Evolutionary conservation across 2,329 filamentous ascomycete species (phyloP).

Genomic region (Phaeoacremonium minimum): DNA sequence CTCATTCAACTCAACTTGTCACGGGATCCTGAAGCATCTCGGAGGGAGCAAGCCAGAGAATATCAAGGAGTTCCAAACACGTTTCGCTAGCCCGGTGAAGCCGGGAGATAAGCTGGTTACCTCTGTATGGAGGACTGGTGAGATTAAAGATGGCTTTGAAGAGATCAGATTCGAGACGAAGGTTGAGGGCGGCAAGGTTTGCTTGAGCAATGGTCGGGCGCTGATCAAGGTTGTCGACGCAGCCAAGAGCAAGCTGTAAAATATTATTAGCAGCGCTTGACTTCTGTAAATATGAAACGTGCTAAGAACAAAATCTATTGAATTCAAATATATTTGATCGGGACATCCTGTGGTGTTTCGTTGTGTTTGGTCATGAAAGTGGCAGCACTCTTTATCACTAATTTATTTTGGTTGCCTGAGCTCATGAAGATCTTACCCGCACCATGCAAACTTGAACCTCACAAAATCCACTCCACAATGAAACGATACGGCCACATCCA

Average conservation of each 20-base stretch:
- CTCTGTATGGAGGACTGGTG: constrained; percentile 75
- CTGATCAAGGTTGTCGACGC: constrained; percentile 62
- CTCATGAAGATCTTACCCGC: too few species aligned
- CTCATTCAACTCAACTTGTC: constrained; percentile 77
- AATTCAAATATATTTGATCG: too few species aligned
- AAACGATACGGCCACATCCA: too few species aligned
- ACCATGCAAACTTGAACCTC: too few species aligned
- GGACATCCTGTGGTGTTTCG: too few species aligned
- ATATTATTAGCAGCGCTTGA: too few species aligned
- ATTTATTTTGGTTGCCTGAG: too few species aligned
- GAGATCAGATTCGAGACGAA: constrained; percentile 76
- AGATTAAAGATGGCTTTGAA: constrained; percentile 65
- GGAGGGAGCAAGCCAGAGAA: constrained; percentile 76
- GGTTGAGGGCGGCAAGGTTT: constrained; percentile 77
- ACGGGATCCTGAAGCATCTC: constrained; percentile 67
- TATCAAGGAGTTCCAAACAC: constrained; percentile 82
- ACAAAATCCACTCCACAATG: too few species aligned
- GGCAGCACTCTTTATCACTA: too few species aligned
- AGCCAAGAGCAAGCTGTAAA: constrained; percentile 61
- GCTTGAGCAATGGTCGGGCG: constrained; percentile 81
- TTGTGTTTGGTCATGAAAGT: too few species aligned
- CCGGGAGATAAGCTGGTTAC: constrained; percentile 79
- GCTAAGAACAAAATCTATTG: too few species aligned
- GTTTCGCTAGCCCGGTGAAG: constrained; percentile 80
- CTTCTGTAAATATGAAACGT: too few species aligned